Evolutionary conservation across 2,329 filamentous ascomycete genomes (phyloP).

Genomic region (Xylariaceae sp.): DNA sequence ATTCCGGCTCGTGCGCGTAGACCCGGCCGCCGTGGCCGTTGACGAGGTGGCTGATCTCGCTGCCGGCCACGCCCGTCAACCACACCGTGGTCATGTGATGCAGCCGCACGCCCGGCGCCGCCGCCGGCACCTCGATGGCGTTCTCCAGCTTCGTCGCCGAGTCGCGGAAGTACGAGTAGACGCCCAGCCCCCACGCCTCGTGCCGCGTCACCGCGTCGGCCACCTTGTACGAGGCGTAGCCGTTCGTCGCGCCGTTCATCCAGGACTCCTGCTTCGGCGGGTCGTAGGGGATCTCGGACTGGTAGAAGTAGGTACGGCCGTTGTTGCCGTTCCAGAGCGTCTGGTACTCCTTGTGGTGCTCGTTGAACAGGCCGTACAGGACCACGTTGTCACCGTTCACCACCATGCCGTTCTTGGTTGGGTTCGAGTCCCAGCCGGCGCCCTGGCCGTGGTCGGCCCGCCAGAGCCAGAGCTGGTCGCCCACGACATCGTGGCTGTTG

Average conservation of each 20-base stretch:
- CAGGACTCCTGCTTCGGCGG: slow-evolving; percentile 23
- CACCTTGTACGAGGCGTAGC: slow-evolving; percentile 27
- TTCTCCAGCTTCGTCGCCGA: slow-evolving; percentile 25
- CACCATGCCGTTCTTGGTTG: slow-evolving; percentile 23
- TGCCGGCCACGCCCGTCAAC: slow-evolving; percentile 22
- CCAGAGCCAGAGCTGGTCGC: slow-evolving; percentile 27
- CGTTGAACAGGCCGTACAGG: slow-evolving; percentile 27
- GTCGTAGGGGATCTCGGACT: slow-evolving; percentile 28
- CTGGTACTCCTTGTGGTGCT: slow-evolving; percentile 26
- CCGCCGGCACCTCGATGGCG: slow-evolving; percentile 22
- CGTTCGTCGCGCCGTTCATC: slow-evolving; percentile 20
- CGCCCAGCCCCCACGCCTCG: slow-evolving; percentile 26
- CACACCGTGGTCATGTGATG: slow-evolving; percentile 26
- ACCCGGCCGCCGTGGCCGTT: slow-evolving; percentile 22
- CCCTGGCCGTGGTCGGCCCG: slow-evolving; percentile 25
- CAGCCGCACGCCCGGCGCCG: slow-evolving; percentile 18
- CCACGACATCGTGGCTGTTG: slow-evolving; percentile 23
- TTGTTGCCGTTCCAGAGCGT: slow-evolving; percentile 25
- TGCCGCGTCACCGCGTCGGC: slow-evolving; percentile 20
- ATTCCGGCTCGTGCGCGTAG: slow-evolving; percentile 20
- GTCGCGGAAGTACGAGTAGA: slow-evolving; percentile 28
- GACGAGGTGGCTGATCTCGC: slow-evolving; percentile 25
- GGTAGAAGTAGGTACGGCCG: slow-evolving; percentile 27
- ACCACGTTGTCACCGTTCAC: slow-evolving; percentile 24
- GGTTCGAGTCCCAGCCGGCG: slow-evolving; percentile 22